phyloP scores from a whole-genome alignment of 371 early-diverging fungal species.

The Mortierella polycephala region DNA sequence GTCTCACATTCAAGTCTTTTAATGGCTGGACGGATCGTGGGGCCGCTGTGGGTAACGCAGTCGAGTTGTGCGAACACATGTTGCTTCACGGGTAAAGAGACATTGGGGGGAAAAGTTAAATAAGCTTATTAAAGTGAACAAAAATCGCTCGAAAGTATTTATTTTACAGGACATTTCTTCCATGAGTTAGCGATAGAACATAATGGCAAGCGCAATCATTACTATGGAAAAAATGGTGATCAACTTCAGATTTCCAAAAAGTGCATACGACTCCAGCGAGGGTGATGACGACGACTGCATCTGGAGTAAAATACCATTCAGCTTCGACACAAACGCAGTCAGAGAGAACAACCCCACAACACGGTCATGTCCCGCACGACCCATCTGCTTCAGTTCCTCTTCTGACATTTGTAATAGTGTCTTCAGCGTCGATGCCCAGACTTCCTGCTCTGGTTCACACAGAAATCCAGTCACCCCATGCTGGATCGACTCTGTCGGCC shows the following conservation, averaged over 20 bases:
- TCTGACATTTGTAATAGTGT: constrained; percentile 56
- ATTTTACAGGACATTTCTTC: neutral
- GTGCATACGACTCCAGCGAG: constrained; percentile 16
- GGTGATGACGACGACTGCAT: constrained; percentile 16
- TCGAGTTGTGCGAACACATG: constrained; percentile 50
- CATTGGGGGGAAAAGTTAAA: neutral
- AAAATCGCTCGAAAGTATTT: neutral
- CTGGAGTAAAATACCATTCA: constrained; percentile 68
- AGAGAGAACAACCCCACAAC: constrained; percentile 75
- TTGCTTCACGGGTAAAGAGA: constrained; percentile 3
- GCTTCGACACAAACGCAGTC: constrained; percentile 71
- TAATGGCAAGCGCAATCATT: constrained; percentile 15
- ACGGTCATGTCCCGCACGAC: constrained; percentile 69
- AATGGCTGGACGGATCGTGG: constrained; percentile 49
- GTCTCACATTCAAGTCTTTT: constrained; percentile 40
- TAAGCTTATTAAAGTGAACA: neutral
- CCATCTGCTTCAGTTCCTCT: constrained; percentile 25
- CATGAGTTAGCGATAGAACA: constrained; percentile 4
- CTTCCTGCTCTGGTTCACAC: constrained; percentile 65
- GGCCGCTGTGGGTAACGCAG: constrained; percentile 46
- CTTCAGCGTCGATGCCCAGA: constrained; percentile 75
- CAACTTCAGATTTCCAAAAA: constrained; percentile 4
- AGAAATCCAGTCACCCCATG: constrained; percentile 84
- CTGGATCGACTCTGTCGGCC: constrained; percentile 83
- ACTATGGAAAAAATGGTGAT: constrained; percentile 16